Conservation (phyloP, 176 grass and related monocot genomes). For the Avena eriantha region DNA sequence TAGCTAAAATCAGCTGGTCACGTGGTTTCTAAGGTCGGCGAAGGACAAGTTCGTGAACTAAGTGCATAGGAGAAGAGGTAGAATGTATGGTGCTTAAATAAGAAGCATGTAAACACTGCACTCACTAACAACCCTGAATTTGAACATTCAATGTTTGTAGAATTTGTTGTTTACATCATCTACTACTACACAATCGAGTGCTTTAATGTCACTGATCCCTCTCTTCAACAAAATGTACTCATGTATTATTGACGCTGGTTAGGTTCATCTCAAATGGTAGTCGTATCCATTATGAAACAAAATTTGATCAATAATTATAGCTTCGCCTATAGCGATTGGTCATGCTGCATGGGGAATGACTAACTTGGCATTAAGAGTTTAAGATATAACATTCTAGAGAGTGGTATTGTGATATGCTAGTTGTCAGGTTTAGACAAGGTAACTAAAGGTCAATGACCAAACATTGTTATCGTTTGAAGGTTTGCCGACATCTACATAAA, state of each 20-base stretch:
- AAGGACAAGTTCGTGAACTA: not conserved
- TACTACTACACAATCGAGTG: not conserved
- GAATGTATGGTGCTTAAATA: not conserved
- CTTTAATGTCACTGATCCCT: not conserved
- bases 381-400: not conserved
- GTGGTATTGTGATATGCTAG: not conserved
- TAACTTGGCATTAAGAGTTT: not conserved
- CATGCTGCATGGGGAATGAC: too few species aligned
- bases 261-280: not conserved
- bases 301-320: too few species aligned
- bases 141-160: not conserved
- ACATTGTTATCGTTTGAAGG: too few species aligned
- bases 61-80: not conserved
- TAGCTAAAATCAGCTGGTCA: not conserved
- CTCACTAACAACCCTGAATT: not conserved
- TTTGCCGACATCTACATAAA: not conserved
- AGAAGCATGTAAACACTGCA: not conserved
- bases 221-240: too few species aligned
- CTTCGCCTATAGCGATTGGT: too few species aligned
- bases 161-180: not conserved
- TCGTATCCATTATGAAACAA: not conserved
- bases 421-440: not conserved
- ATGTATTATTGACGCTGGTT: not conserved
- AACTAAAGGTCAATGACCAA: not conserved
- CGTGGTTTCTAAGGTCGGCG: not conserved